Percentiles rank a stretch among this genome's conserved stretches.
Evolutionary conservation across 352 stramenopile genomes (phyloP).

Genomic region (Salisapilia sapeloensis): DNA sequence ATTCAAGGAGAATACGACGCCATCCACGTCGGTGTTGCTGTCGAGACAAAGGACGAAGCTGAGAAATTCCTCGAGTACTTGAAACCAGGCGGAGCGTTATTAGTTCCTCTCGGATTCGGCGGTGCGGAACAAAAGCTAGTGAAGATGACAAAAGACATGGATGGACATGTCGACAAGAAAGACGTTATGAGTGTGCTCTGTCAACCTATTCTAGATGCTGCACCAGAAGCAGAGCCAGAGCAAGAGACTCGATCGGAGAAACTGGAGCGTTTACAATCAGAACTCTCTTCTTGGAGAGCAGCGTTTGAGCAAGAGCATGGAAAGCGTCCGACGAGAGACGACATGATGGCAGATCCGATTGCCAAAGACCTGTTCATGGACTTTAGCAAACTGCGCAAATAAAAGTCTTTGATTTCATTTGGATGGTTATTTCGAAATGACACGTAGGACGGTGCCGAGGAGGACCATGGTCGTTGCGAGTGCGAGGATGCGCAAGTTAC

Average conservation of each 20-base stretch:
- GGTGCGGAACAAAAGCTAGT: constrained; percentile 62
- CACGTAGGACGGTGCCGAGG: constrained; percentile 42
- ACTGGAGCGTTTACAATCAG: constrained; percentile 29
- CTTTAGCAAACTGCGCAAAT: constrained; percentile 57
- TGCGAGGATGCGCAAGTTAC: constrained; percentile 40
- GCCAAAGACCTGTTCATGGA: constrained; percentile 51
- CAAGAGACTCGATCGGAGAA: constrained; percentile 42
- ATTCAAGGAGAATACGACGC: constrained; percentile 28
- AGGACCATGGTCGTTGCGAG: constrained; percentile 47
- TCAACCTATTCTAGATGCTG: constrained; percentile 52
- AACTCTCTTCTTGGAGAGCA: constrained; percentile 45
- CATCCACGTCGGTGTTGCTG: constrained; percentile 66
- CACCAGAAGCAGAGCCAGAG: constrained; percentile 22
- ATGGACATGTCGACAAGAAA: constrained; percentile 36
- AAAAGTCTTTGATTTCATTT: constrained; percentile 4
- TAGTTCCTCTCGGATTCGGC: constrained; percentile 44
- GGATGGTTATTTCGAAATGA: constrained; percentile 19
- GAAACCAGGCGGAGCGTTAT: constrained; percentile 43
- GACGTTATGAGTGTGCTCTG: constrained; percentile 78
- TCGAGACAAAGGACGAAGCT: constrained; percentile 54
- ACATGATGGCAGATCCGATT: constrained; percentile 38
- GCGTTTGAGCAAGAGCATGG: constrained; percentile 31
- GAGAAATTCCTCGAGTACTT: constrained; percentile 51
- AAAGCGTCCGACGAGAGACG: constrained; percentile 33
- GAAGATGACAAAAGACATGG: constrained; percentile 55